Base-by-base conservation (phyloP, 164 flowering plant genomes). In the Tetracentron sinense region DNA sequence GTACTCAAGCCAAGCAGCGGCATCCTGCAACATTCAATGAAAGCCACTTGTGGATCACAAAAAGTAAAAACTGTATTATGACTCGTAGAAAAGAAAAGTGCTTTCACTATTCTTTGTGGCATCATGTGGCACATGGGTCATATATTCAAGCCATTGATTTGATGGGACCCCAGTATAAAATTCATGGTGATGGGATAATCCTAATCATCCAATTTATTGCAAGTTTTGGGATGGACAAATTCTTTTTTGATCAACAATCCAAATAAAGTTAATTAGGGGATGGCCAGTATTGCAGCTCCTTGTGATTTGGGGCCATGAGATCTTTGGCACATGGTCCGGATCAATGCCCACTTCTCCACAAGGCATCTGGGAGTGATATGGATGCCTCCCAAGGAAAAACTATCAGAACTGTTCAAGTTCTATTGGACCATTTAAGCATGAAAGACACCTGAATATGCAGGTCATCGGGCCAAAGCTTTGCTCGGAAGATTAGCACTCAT, bases 1-100 rank as follows among this genome's bases (percentile, higher is more conserved):
- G 72, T 94, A 94, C 79, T 94, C 99, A 38, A 94, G 96, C 96
- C 97, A 94, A 64, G 99, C 99, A 75, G 99, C 99, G 71, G 99
- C 99, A 83, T 94, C 99, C 99, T 94, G 84, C 65, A 78, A 30
- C 54, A 67, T 65, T 53, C 21, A 42, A 15, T 60, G n/a, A 30
- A 15, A 25, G 25, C 25, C 23, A 26, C 2, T 51, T 6, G 17
- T 15, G 12, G 42, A 33, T 22, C 55, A 1, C 29, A 33, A 38
- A 65, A 42, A 44, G 27, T 57, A 33, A 58, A 49, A 15, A 25
- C 15, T 28, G 23, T 4, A 3, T 38, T 16, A 38, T 26, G 8
- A 19, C 42, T 4, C 26, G 20, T 31, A 31, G n/a, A 20, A 23
- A 46, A 26, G n/a, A n/a, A n/a, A n/a, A n/a, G n/a, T 28, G 44